Percentiles rank a stretch among this genome's conserved stretches.
These are phyloP conservation scores for Omphalotus guepiniiformis DNA, from an alignment of 768 basidiomycete genomes.

Conservation along the genomic window DNA sequence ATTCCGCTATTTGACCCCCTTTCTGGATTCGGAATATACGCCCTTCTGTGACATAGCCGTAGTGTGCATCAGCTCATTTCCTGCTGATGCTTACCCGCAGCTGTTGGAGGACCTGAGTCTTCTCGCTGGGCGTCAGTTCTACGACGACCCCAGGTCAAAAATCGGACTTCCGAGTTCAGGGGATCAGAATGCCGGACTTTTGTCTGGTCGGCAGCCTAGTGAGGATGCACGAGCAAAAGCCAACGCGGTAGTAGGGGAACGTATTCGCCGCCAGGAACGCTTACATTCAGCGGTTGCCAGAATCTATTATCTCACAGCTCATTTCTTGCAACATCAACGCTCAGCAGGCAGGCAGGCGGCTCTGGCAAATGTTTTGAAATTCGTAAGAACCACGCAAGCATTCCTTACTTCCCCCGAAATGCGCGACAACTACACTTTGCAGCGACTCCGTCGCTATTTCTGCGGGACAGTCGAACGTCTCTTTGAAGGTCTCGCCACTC, in stretches of 20 bases:
- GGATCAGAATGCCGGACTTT: constrained; percentile 34
- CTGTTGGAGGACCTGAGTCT: constrained; percentile 81
- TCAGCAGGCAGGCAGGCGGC: constrained; percentile 68
- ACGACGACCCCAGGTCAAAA: constrained; percentile 64
- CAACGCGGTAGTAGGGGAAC: constrained; percentile 42
- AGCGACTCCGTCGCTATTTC: constrained; percentile 84
- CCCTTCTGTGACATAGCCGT: constrained; percentile 85
- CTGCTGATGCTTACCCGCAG: constrained; percentile 69
- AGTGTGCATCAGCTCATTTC: constrained; percentile 84
- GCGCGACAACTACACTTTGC: constrained; percentile 71
- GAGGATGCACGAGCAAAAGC: constrained; percentile 56
- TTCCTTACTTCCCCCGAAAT: constrained; percentile 72
- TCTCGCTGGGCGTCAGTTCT: constrained; percentile 77
- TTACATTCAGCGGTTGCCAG: constrained; percentile 84
- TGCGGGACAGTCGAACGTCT: constrained; percentile 86
- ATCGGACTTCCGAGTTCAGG: constrained; percentile 27
- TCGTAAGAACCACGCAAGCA: constrained; percentile 76
- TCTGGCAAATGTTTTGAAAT: constrained; percentile 77
- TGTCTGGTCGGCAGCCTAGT: constrained; percentile 54
- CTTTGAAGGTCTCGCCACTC: constrained; percentile 66
- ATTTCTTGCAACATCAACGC: constrained; percentile 65
- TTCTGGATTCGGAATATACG: constrained; percentile 81
- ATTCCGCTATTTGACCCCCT: constrained; percentile 82
- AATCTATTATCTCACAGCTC: constrained; percentile 84
- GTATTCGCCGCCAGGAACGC: constrained; percentile 69